Percentiles rank a stretch among this genome's conserved stretches.
These are phyloP conservation scores for Aureobasidium melanogenum DNA, from an alignment of 2,329 filamentous ascomycete species.

Conservation along the genomic window DNA sequence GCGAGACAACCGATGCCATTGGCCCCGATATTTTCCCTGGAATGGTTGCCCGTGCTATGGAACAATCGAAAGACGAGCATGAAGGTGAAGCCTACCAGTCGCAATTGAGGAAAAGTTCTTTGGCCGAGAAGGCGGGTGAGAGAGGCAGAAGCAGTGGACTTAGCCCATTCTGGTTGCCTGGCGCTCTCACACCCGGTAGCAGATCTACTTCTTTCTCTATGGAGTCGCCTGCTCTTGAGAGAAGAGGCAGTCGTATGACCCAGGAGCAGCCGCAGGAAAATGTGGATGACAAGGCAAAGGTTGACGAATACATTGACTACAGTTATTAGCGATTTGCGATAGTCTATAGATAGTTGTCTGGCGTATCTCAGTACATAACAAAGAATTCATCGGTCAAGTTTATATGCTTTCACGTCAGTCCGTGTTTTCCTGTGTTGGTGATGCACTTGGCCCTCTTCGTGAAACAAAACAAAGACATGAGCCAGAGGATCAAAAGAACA, in stretches of 20 bases:
- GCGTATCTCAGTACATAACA: background rate
- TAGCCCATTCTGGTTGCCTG: background rate
- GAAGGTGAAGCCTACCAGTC: conserved; percentile 1
- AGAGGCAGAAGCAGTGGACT: conserved; percentile 4
- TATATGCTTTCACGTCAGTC: background rate
- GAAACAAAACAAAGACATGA: too few species aligned
- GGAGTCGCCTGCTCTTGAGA: background rate
- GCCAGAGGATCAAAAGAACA: background rate
- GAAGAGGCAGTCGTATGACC: background rate
- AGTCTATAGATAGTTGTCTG: background rate
- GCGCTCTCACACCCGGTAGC: background rate
- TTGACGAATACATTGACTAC: conserved; percentile 4
- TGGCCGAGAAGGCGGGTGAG: background rate
- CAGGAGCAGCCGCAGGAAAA: background rate
- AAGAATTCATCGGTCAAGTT: background rate
- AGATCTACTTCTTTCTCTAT: background rate
- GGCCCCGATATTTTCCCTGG: conserved; percentile 84
- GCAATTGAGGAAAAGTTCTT: background rate
- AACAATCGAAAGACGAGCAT: conserved; percentile 26
- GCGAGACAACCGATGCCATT: conserved; percentile 85
- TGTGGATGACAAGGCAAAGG: background rate
- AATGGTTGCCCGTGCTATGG: conserved; percentile 54
- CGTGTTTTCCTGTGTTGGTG: background rate
- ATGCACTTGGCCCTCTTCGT: too few species aligned
- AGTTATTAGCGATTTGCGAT: background rate